Evolutionary conservation across 179 eudicot genomes (phyloP).

Genomic region (Spinacia oleracea): DNA sequence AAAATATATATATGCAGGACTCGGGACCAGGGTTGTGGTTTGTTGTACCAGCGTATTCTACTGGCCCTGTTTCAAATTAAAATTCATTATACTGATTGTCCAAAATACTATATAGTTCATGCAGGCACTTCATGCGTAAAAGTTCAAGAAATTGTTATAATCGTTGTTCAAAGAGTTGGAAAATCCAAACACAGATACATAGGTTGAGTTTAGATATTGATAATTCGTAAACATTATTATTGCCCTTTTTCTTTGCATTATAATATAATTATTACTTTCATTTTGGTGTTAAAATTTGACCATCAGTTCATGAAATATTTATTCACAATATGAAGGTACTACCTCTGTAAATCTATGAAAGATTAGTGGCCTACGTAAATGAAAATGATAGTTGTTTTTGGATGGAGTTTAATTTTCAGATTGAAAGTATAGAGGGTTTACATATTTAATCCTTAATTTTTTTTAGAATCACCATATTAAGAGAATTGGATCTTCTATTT

Average conservation of each 20-base stretch:
- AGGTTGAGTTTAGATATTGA: neutral
- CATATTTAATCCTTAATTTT: no score
- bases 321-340: no score
- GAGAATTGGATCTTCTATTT: neutral
- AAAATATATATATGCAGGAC: no score
- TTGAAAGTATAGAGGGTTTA: neutral
- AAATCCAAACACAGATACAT: neutral
- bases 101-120: neutral
- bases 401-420: neutral
- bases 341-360: no score
- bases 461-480: no score
- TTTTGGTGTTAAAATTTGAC: neutral
- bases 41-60: no score
- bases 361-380: no score
- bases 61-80: neutral
- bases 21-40: neutral
- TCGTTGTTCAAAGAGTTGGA: neutral
- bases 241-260: no score
- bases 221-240: neutral
- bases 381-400: no score
- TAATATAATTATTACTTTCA: neutral
- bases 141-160: neutral
- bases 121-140: neutral
- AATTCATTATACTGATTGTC: neutral
- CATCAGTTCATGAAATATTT: no score